Conservation (phyloP, 306 rosid species). For the Abrus pulchellus region DNA sequence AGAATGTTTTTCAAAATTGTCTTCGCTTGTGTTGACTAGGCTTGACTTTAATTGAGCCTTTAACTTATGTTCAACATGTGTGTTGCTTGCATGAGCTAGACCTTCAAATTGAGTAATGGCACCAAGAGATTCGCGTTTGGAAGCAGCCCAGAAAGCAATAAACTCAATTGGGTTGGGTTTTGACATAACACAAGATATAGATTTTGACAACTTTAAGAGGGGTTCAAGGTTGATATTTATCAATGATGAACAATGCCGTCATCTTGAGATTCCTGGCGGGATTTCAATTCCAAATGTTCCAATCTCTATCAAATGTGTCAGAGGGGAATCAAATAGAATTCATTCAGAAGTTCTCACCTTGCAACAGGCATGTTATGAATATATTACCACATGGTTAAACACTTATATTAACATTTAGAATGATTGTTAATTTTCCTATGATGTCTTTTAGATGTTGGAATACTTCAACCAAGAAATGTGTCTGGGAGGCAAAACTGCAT, state of each 20-base stretch:
- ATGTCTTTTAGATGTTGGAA: conserved; percentile 76
- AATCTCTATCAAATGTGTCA: conserved; percentile 70
- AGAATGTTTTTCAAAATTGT: not conserved
- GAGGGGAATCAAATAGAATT: conserved; percentile 74
- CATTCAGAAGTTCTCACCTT: conserved; percentile 76
- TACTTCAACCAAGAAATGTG: conserved; percentile 86
- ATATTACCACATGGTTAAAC: not conserved
- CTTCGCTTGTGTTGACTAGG: conserved; percentile 20
- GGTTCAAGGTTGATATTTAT: conserved; percentile 69
- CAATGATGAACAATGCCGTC: conserved; percentile 43
- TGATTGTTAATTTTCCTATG: not conserved
- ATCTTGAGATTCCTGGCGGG: conserved; percentile 74
- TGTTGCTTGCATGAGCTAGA: not conserved
- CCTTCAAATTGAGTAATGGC: conserved; percentile 61
- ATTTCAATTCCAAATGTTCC: conserved; percentile 71
- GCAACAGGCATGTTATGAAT: conserved; percentile 63
- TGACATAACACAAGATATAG: conserved; percentile 53
- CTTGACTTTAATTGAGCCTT: not conserved
- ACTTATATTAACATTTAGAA: not conserved
- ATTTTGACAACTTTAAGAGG: conserved; percentile 56
- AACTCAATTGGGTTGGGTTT: conserved; percentile 74
- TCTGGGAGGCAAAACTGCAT: conserved; percentile 70
- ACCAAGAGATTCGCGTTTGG: conserved; percentile 53
- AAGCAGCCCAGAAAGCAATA: conserved; percentile 68
- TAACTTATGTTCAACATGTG: not conserved